Evolutionary conservation across 345 rosid genomes (phyloP), one percentile per base, ranked within the genome.

Genomic region (Eucalyptus dawsonii): DNA sequence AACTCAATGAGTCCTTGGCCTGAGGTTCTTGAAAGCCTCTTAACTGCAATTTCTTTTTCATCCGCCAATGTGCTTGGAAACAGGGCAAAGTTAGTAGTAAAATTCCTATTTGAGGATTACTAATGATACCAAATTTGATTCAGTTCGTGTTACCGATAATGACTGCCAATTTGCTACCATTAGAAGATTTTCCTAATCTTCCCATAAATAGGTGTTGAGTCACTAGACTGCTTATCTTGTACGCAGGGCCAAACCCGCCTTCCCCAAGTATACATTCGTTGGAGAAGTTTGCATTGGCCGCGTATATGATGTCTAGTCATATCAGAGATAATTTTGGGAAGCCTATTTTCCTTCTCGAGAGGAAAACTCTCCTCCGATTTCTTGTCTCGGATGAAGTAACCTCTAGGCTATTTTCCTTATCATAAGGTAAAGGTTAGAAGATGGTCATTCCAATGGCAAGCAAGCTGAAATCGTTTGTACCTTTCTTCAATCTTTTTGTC

Each of bases 21-120:
- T 19, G 89, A 91, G 69, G 86, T 87, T 87, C 40, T 88, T 15
- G 91, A 89, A 11, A 91, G 88, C 76, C 91, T 89, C 90, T 91
- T 86, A 24, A 91, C 91, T 44, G 92, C 88, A 37, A 91, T 45
- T 67, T 91, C 90, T 69, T 80, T 87, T 17, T 90, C 92, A 37
- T 91, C 88, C 12, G 24, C 83, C 34, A 90, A 87, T 49, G 51
- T 87, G 72, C 91, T 89, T 87, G 88, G 65, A 49, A 50, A 50
- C 50, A 11, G 37, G 17, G 9, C 17, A 45, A 76, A 17, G 65
- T 42, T 19, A 47, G 15, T 6, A 15, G 16, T 19, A 4, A 49
- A 34, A 58, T 14, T 24, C 25, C 11, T 6, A 50, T 69, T 8
- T 40, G 34, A 24, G 0, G 0, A 29, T 11, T 11, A 53, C 93